Base-by-base conservation (phyloP, 1,284 basidiomycete species). In the Afroboletus lepidellus region DNA sequence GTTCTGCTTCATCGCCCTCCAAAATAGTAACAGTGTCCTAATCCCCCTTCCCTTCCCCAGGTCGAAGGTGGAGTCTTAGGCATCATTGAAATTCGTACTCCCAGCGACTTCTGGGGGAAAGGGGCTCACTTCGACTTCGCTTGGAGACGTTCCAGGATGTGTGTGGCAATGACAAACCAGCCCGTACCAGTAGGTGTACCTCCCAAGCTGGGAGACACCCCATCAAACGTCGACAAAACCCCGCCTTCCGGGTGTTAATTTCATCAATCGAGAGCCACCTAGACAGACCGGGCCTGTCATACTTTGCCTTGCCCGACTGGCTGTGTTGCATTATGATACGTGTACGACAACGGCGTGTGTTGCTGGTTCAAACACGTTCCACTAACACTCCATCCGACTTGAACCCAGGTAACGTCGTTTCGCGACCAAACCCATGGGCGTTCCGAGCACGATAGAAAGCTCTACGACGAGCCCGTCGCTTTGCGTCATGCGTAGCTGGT, bases 81-180 rank as follows among this genome's bases (percentile, higher is more conserved):
- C 54, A 53, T 61, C 57, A 43, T 46, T 49, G 49, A 60, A 59
- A 54, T 57, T 61, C 47, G 34, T 51, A 13, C 23, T n/a, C 41
- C 30, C 23, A 37, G 30, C 38, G 16, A 27, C 58, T 60, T 53
- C 39, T 43, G 36, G 45, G 27, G 21, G 32, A 32, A 41, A 27
- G 32, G 20, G 15, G 43, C 20, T 18, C 18, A 20, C 55, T 47
- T 59, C 50, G 41, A 56, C 48, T 53, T 52, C 49, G 12, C 41
- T 29, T 43, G 23, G 32, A 23, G 32, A 34, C 25, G 43, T 41
- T 51, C 43, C 18, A 32, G 54, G 39, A 46, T 45, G 41, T 52
- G 37, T 42, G 48, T 53, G 45, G 52, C 43, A 51, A 51, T 33
- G 52, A 61, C 44, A 61, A 61, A 51, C 38, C 18, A 20, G 18